Conservation (phyloP, 352 stramenopile species). For the Salisapilia sapeloensis region DNA sequence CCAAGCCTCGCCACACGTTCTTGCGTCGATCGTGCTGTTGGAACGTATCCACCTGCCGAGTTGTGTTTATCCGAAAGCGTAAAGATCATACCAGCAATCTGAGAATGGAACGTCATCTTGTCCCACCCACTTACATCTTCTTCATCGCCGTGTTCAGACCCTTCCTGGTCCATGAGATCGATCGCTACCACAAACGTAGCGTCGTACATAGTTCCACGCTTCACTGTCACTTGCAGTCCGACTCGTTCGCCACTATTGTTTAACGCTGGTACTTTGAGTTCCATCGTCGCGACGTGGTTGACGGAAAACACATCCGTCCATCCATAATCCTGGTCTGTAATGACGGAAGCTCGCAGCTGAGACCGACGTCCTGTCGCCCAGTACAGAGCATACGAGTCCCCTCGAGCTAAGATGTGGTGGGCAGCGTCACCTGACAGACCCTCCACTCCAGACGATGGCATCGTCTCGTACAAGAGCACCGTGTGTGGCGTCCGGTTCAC, state of each 20-base stretch:
- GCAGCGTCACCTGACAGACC: constrained; percentile 18
- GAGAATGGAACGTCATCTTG: constrained; percentile 38
- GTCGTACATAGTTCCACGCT: constrained; percentile 57
- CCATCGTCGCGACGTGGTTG: constrained; percentile 18
- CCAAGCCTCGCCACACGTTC: constrained; percentile 48
- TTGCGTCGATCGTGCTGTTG: constrained; percentile 2
- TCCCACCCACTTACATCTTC: constrained; percentile 19
- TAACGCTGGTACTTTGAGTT: constrained; percentile 33
- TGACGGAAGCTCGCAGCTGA: constrained; percentile 31
- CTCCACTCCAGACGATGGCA: constrained; percentile 2
- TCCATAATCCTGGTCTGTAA: constrained; percentile 30
- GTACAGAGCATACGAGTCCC: constrained; percentile 64
- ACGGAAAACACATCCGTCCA: constrained; percentile 45
- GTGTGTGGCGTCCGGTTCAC: constrained; percentile 52
- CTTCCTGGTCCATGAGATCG: too few species aligned
- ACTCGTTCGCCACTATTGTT: constrained; percentile 7
- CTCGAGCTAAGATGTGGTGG: constrained; percentile 50
- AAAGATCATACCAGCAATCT: constrained; percentile 48
- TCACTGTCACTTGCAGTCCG: constrained; percentile 36
- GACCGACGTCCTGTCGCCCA: constrained; percentile 40
- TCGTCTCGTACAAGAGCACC: constrained; percentile 34
- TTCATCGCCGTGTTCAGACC: constrained; percentile 7
- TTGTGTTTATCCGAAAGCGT: constrained; percentile 51
- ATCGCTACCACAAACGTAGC: constrained; percentile 56
- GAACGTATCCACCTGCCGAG: constrained; percentile 1